Percentiles rank a stretch among this genome's conserved stretches.
Evolutionary conservation across 768 basidiomycete species (phyloP).

Genomic region (Neoboletus subvelutipes): DNA sequence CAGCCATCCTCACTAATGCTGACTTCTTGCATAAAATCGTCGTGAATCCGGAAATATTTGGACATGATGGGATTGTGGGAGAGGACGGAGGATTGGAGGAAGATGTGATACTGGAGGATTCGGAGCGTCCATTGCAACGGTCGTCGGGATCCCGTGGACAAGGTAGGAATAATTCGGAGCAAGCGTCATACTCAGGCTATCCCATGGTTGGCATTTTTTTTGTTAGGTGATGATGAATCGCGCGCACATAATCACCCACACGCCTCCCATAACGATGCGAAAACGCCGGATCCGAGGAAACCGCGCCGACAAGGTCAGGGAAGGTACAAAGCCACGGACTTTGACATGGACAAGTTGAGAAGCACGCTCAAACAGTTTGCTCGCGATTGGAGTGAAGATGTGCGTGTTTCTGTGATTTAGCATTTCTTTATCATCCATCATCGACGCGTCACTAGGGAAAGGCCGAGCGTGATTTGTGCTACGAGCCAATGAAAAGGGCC

Average conservation of each 20-base stretch:
- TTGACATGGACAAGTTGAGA: slow-evolving; percentile 87
- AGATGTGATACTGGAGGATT: slow-evolving; percentile 18
- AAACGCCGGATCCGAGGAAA: slow-evolving; percentile 13
- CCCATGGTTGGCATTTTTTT: neutral
- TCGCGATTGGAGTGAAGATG: slow-evolving; percentile 89
- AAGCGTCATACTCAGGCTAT: slow-evolving; percentile 18
- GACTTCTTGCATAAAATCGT: slow-evolving; percentile 75
- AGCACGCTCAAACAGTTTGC: slow-evolving; percentile 93
- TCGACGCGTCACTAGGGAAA: slow-evolving; percentile 50
- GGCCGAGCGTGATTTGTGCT: slow-evolving; percentile 74
- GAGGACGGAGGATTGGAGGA: slow-evolving; percentile 21
- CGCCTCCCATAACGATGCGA: slow-evolving; percentile 18
- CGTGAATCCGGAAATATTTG: slow-evolving; percentile 80
- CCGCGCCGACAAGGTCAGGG: slow-evolving; percentile 9
- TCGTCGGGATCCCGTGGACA: neutral
- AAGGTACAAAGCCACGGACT: slow-evolving; percentile 56
- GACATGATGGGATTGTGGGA: slow-evolving; percentile 38
- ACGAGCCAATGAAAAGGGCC: slow-evolving; percentile 78
- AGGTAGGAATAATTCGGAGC: slow-evolving; percentile 24
- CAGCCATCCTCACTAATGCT: slow-evolving; percentile 77
- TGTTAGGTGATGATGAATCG: slow-evolving; percentile 25
- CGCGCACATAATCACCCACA: slow-evolving; percentile 40
- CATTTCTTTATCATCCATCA: neutral
- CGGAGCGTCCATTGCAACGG: neutral
- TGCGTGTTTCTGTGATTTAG: slow-evolving; percentile 29